These are phyloP conservation scores for Psophocarpus tetragonolobus DNA, from an alignment of 306 rosid species.

Conservation along the genomic window DNA sequence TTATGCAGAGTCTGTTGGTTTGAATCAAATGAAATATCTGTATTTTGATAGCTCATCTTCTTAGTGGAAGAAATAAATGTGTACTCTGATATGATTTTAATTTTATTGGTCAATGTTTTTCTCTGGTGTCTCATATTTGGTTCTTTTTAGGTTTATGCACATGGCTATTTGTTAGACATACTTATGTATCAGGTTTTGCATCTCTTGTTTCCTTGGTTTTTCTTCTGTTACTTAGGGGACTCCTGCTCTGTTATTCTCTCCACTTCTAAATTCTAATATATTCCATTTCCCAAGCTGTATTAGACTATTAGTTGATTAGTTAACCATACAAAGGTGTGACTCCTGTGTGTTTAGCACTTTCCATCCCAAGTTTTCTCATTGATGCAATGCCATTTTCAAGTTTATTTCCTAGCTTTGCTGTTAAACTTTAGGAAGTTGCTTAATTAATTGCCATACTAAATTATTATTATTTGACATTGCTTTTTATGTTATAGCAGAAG, in stretches of 20 bases:
- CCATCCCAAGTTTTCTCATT: constrained; percentile 2
- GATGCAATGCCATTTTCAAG: constrained; percentile 6
- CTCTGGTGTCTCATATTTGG: not conserved
- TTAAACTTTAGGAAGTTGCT: constrained; percentile 1
- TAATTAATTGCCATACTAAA: not conserved
- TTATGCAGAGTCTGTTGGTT: not conserved
- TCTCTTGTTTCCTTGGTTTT: constrained; percentile 23
- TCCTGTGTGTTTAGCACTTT: constrained; percentile 5
- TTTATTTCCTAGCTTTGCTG: constrained; percentile 3
- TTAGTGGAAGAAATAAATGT: not conserved
- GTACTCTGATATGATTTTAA: not conserved
- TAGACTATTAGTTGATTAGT: too few species aligned
- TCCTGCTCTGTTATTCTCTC: not conserved
- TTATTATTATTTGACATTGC: not conserved
- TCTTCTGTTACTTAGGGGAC: not conserved
- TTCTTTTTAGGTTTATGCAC: not conserved
- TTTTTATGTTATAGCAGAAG: constrained; percentile 42
- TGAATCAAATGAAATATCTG: not conserved
- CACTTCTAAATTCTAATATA: not conserved
- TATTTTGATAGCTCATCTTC: not conserved
- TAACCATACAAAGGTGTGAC: constrained; percentile 14
- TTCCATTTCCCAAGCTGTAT: not conserved
- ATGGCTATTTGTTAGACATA: constrained; percentile 1
- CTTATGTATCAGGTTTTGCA: not conserved
- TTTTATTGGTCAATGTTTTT: not conserved